Percentiles rank a stretch among this genome's conserved stretches.
Conservation (phyloP, 495 filamentous ascomycete genomes). For the Penicillium arizonense region DNA sequence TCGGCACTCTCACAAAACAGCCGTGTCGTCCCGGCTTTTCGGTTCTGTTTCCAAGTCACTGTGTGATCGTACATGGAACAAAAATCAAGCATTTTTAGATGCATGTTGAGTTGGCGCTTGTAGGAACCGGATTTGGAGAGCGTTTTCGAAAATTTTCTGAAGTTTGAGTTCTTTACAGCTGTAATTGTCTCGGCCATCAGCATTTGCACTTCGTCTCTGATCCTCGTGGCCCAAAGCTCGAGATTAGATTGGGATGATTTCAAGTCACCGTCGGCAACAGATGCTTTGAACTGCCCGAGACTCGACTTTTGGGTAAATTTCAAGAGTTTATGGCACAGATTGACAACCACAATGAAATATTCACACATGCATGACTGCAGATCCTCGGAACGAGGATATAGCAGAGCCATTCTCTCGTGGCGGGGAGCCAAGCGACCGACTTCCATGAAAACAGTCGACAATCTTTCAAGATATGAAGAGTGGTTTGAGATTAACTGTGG, state of each 20-base stretch:
- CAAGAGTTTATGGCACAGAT: constrained; percentile 36
- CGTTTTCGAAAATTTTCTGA: no score
- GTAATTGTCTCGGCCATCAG: constrained; percentile 28
- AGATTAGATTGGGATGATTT: constrained; percentile 32
- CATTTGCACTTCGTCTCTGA: constrained; percentile 36
- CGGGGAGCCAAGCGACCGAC: constrained; percentile 39
- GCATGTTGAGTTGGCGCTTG: constrained; percentile 25
- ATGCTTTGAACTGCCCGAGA: constrained; percentile 28
- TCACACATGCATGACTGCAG: constrained; percentile 39
- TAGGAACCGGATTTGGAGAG: constrained; percentile 16
- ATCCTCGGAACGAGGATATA: constrained; percentile 38
- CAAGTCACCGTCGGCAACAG: constrained; percentile 10
- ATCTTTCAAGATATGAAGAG: constrained; percentile 35
- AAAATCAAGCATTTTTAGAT: constrained; percentile 29
- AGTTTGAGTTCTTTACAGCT: constrained; percentile 26
- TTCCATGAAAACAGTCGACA: constrained; percentile 41
- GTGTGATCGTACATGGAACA: constrained; percentile 42
- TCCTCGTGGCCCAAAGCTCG: constrained; percentile 33
- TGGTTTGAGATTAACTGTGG: background rate
- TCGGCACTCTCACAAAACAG: constrained; percentile 20
- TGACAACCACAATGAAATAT: constrained; percentile 43
- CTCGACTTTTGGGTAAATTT: constrained; percentile 34
- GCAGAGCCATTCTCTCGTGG: constrained; percentile 36
- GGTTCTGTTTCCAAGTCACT: constrained; percentile 40
- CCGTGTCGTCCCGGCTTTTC: constrained; percentile 37